Percentiles rank a stretch among this genome's conserved stretches.
These are phyloP conservation scores for Penicillium corylophilum DNA, from an alignment of 2,329 filamentous ascomycete genomes.

Conservation along the genomic window DNA sequence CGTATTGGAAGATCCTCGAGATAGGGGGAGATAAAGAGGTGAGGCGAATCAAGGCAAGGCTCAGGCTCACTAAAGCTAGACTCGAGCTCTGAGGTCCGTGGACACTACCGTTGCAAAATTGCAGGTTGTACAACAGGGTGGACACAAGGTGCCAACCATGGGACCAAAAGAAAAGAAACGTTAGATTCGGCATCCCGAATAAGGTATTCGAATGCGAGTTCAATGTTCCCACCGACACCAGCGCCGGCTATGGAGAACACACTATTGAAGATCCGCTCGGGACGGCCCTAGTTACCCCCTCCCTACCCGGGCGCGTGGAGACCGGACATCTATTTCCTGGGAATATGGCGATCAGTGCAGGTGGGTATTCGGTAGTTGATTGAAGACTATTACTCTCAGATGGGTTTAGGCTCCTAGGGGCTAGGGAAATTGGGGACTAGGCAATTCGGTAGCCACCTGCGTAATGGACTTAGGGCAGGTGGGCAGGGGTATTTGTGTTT, in stretches of 20 bases:
- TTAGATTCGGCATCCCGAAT: background rate
- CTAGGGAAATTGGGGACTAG: no score
- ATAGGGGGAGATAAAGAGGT: no score
- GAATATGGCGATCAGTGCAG: background rate
- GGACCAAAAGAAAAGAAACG: no score
- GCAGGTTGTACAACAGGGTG: background rate
- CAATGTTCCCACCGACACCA: no score
- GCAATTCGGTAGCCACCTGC: background rate
- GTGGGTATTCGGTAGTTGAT: no score
- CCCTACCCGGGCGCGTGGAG: background rate
- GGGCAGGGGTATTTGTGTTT: background rate
- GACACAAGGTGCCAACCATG: no score
- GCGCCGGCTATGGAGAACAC: background rate
- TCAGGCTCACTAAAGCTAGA: no score
- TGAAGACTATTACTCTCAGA: no score
- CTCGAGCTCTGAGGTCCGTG: no score
- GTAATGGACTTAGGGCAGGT: background rate
- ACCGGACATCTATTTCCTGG: background rate
- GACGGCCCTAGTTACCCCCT: constrained; percentile 4
- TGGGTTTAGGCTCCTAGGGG: no score
- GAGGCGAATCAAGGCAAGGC: background rate
- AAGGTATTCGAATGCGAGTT: background rate
- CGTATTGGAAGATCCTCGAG: no score
- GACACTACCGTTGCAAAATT: background rate
- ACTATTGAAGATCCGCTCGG: constrained; percentile 14